Evolutionary conservation across 2,329 filamentous ascomycete species (phyloP).

Genomic region (Aspergillus udagawae): DNA sequence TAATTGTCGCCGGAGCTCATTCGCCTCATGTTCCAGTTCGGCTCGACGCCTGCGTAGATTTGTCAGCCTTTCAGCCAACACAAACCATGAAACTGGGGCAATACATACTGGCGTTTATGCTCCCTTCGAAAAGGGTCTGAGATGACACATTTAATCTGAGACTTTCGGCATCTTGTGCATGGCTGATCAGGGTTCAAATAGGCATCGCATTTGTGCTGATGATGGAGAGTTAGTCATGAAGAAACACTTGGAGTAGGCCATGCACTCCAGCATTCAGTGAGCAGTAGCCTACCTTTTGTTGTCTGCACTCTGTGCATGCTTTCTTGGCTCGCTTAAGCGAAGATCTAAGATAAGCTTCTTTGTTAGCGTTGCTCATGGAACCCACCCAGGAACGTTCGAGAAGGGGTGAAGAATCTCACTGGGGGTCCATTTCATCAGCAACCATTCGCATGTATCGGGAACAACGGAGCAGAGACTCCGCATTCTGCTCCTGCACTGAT

Average conservation of each 20-base stretch:
- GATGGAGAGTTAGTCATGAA: not conserved
- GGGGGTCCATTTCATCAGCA: not conserved
- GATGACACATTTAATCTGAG: conserved; percentile 34
- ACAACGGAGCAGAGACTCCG: not conserved
- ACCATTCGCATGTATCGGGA: not conserved
- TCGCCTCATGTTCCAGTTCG: conserved; percentile 36
- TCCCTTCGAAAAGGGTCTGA: conserved; percentile 42
- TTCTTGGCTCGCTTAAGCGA: conserved; percentile 33
- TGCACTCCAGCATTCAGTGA: not conserved
- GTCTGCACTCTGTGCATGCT: conserved; percentile 42
- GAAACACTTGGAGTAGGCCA: not conserved
- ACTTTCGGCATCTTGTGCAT: conserved; percentile 37
- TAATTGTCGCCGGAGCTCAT: conserved; percentile 34
- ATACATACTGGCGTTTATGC: conserved; percentile 38
- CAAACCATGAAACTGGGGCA: not conserved
- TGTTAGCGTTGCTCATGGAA: conserved; percentile 9
- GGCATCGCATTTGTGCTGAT: conserved; percentile 38
- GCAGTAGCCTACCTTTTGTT: conserved; percentile 35
- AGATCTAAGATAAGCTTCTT: conserved; percentile 9
- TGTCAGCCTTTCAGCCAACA: not conserved
- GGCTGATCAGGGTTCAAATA: conserved; percentile 31
- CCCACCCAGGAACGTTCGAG: not conserved
- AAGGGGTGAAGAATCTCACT: not conserved
- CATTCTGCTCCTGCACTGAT: not conserved
- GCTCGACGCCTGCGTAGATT: conserved; percentile 29